Percentiles rank a stretch among this genome's conserved stretches.
These are phyloP conservation scores for Achaetomium macrosporum DNA, from an alignment of 2,329 filamentous ascomycete genomes.

Conservation along the genomic window DNA sequence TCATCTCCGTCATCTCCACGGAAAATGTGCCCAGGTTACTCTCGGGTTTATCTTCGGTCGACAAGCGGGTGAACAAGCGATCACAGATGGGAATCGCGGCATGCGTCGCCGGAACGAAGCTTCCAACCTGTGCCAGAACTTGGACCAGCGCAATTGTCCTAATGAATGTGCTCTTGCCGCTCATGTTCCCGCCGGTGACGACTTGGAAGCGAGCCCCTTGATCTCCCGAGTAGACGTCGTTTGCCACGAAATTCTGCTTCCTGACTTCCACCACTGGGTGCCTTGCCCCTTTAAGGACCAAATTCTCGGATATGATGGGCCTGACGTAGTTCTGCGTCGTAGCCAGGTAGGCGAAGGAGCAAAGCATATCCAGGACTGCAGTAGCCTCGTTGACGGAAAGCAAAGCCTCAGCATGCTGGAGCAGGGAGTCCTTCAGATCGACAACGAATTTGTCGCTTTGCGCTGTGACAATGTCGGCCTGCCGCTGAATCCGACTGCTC, in stretches of 20 bases:
- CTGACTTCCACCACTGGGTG: slow-evolving; percentile 70
- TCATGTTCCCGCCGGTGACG: slow-evolving; percentile 97
- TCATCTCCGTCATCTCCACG: slow-evolving; percentile 91
- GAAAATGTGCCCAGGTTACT: slow-evolving; percentile 91
- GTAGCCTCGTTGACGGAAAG: slow-evolving; percentile 85
- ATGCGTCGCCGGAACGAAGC: slow-evolving; percentile 81
- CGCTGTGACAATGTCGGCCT: slow-evolving; percentile 75
- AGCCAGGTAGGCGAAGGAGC: slow-evolving; percentile 68
- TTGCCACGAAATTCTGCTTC: slow-evolving; percentile 67
- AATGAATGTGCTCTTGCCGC: slow-evolving; percentile 94
- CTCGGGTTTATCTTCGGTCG: slow-evolving; percentile 81
- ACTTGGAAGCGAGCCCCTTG: slow-evolving; percentile 72
- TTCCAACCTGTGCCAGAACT: slow-evolving; percentile 91
- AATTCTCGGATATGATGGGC: slow-evolving; percentile 60
- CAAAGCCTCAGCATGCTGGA: slow-evolving; percentile 62
- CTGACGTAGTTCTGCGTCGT: slow-evolving; percentile 55
- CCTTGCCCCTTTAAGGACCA: slow-evolving; percentile 68
- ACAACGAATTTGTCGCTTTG: slow-evolving; percentile 76
- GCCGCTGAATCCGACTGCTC: slow-evolving; percentile 70
- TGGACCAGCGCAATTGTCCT: slow-evolving; percentile 75
- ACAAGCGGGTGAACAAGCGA: slow-evolving; percentile 81
- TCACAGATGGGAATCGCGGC: slow-evolving; percentile 75
- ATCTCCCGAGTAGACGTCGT: slow-evolving; percentile 79
- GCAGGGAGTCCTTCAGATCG: slow-evolving; percentile 64
- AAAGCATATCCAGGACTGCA: slow-evolving; percentile 79